Evolutionary conservation across 2,329 filamentous ascomycete species (phyloP).

Genomic region (Sarocladiaceae sp.): DNA sequence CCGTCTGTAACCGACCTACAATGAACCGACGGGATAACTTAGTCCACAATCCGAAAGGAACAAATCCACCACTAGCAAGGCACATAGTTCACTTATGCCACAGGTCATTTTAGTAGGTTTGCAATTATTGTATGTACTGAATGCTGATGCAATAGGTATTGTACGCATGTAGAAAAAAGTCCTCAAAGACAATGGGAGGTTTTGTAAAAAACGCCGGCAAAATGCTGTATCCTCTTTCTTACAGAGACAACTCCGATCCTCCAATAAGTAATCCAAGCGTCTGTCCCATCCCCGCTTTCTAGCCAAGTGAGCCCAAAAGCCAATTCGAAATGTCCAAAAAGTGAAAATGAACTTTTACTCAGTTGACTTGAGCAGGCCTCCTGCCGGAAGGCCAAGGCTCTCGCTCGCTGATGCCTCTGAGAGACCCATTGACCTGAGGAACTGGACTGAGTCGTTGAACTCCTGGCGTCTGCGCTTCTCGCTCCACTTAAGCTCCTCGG

Average conservation of each 20-base stretch:
- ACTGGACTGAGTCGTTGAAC: slow-evolving; percentile 49
- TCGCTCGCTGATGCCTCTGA: slow-evolving; percentile 13
- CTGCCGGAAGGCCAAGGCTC: slow-evolving; percentile 14
- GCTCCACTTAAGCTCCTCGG: slow-evolving; percentile 63
- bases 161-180: neutral
- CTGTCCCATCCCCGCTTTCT: neutral
- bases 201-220: slow-evolving; percentile 7
- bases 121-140: neutral
- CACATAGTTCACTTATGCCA: too few species aligned
- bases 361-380: slow-evolving; percentile 4
- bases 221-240: slow-evolving; percentile 2
- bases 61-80: too few species aligned
- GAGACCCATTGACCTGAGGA: slow-evolving; percentile 43
- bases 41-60: too few species aligned
- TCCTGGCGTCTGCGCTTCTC: slow-evolving; percentile 49
- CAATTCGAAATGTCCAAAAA: too few species aligned
- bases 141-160: slow-evolving; percentile 6
- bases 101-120: neutral
- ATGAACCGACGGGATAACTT: too few species aligned
- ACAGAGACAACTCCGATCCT: neutral
- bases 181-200: slow-evolving; percentile 3
- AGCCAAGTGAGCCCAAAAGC: neutral
- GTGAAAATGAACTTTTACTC: slow-evolving; percentile 1
- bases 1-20: neutral
- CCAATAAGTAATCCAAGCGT: neutral